Conservation (phyloP, 176 grass and related monocot species). For the Zoysia japonica region DNA sequence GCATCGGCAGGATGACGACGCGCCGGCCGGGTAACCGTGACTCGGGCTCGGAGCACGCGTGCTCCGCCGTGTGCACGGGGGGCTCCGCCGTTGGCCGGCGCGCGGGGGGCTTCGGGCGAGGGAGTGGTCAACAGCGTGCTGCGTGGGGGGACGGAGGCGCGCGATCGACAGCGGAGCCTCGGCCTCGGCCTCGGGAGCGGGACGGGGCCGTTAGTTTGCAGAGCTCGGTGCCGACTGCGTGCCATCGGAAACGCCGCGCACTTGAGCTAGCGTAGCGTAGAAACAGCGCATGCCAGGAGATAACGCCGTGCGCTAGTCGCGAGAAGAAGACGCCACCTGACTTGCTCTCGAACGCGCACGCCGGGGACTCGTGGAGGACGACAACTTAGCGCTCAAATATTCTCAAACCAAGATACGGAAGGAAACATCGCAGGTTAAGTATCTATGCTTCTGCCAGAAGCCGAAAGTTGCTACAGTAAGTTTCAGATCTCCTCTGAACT, state of each 20-base stretch:
- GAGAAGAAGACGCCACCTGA: not conserved
- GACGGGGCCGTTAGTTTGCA: conserved; percentile 17
- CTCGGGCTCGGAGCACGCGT: not conserved
- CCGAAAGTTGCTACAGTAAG: too few species aligned
- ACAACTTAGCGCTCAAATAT: not conserved
- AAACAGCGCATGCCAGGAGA: not conserved
- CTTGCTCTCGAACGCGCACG: too few species aligned
- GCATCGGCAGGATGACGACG: too few species aligned
- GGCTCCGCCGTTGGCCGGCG: not conserved
- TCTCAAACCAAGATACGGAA: not conserved
- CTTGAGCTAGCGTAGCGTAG: too few species aligned
- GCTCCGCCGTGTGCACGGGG: not conserved
- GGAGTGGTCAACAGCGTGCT: conserved; percentile 32
- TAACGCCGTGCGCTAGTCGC: not conserved
- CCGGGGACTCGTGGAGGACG: not conserved
- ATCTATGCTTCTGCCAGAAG: too few species aligned
- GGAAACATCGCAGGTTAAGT: not conserved
- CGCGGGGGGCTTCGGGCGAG: not conserved
- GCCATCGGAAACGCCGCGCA: not conserved
- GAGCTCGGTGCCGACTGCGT: not conserved
- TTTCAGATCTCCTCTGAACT: not conserved
- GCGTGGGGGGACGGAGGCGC: conserved; percentile 1
- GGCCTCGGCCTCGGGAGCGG: not conserved
- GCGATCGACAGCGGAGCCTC: not conserved
- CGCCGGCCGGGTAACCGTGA: not conserved